A percentile compares a stretch with the other conserved stretches of the same genome.
phyloP scores from a whole-genome alignment of 1,284 basidiomycete genomes.

The Mrakiaceae sp. region DNA sequence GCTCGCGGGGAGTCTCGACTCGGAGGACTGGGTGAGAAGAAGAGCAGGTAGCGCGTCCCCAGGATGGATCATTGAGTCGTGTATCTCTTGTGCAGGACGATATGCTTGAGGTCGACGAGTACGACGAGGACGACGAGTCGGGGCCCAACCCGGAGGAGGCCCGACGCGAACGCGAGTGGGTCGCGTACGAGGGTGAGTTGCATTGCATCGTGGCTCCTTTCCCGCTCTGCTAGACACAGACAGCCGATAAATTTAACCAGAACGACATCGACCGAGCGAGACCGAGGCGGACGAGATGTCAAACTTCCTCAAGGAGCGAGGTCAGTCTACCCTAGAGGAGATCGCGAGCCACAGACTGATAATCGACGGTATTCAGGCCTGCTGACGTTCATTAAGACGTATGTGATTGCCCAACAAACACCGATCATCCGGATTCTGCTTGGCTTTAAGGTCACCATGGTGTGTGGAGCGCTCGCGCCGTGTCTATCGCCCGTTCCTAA shows the following conservation, averaged over 20 bases:
- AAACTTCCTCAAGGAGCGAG: constrained; percentile 6
- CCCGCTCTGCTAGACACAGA: neutral
- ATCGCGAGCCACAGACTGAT: neutral
- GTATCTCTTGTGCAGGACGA: neutral
- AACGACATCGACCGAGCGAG: neutral
- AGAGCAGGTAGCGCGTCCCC: neutral
- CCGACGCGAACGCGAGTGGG: neutral
- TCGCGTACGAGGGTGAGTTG: neutral
- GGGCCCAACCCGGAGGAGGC: neutral
- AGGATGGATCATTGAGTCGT: neutral
- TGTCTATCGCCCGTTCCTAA: neutral
- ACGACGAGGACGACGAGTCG: neutral
- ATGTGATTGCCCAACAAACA: neutral
- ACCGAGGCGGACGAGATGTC: constrained; percentile 1
- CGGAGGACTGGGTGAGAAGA: constrained; percentile 5
- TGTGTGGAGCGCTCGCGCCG: neutral
- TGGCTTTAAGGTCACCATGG: constrained; percentile 8
- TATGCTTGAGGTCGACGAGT: neutral
- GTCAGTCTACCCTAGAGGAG: neutral
- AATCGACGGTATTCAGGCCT: neutral
- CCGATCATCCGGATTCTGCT: constrained; percentile 4
- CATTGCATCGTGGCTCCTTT: neutral
- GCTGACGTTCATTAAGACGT: constrained; percentile 7
- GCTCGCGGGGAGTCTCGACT: neutral
- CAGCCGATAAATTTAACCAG: neutral